A percentile compares a stretch with the other conserved stretches of the same genome.
phyloP scores from a whole-genome alignment of 1,284 basidiomycete species.

The Heterobasidion parviporum region DNA sequence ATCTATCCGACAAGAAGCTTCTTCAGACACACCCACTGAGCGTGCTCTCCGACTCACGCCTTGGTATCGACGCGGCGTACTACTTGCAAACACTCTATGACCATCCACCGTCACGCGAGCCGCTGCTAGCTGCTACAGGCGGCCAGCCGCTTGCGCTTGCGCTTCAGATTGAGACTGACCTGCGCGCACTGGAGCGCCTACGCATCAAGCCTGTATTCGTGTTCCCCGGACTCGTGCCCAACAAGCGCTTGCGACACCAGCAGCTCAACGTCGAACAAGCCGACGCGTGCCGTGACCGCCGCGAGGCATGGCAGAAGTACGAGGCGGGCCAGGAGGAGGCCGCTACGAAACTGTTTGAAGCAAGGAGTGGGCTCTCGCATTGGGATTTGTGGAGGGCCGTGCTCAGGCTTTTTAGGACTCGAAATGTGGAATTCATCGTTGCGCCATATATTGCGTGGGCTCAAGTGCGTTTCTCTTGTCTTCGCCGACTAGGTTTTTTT shows the following conservation, averaged over 20 bases:
- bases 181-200: slow-evolving; percentile 83
- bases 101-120: slow-evolving; percentile 73
- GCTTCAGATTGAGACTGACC: slow-evolving; percentile 84
- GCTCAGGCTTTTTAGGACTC: slow-evolving; percentile 87
- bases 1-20: slow-evolving; percentile 83
- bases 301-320: slow-evolving; percentile 86
- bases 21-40: slow-evolving; percentile 77
- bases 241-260: slow-evolving; percentile 46
- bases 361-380: slow-evolving; percentile 56
- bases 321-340: slow-evolving; percentile 84
- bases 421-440: slow-evolving; percentile 93
- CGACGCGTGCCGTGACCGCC: slow-evolving; percentile 68
- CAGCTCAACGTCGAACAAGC: slow-evolving; percentile 52
- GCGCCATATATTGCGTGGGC: slow-evolving; percentile 94
- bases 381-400: slow-evolving; percentile 93
- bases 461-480: slow-evolving; percentile 53
- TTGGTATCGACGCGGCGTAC: slow-evolving; percentile 94
- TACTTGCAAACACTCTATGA: slow-evolving; percentile 83
- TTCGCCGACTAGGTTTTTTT: neutral
- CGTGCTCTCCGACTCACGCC: slow-evolving; percentile 83
- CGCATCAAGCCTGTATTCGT: slow-evolving; percentile 98
- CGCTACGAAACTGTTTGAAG: slow-evolving; percentile 78
- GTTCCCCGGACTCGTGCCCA: slow-evolving; percentile 78
- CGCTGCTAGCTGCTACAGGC: slow-evolving; percentile 89
- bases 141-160: slow-evolving; percentile 85